These are phyloP conservation scores for Aspergillus mulundensis DNA, from an alignment of 495 filamentous ascomycete genomes.

Conservation along the genomic window DNA sequence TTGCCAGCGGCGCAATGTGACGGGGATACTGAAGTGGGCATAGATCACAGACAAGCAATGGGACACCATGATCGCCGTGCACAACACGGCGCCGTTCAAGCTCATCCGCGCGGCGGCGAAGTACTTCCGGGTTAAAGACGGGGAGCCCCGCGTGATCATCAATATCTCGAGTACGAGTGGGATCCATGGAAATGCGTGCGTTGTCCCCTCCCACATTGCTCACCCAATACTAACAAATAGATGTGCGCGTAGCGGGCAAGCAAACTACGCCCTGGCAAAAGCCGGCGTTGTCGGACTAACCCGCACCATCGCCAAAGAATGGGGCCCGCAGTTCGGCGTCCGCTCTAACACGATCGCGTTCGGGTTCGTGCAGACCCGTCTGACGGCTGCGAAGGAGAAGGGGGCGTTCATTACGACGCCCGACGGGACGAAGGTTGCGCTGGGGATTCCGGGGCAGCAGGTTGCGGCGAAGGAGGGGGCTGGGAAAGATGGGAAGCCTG, in stretches of 20 bases:
- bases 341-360: slow-evolving; percentile 81
- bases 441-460: slow-evolving; percentile 68
- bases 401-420: slow-evolving; percentile 72
- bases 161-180: slow-evolving; percentile 79
- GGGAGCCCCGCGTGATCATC: slow-evolving; percentile 71
- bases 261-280: slow-evolving; percentile 81
- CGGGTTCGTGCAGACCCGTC: slow-evolving; percentile 69
- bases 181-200: slow-evolving; percentile 73
- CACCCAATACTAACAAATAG: neutral
- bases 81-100: slow-evolving; percentile 79
- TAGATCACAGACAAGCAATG: slow-evolving; percentile 88
- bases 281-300: slow-evolving; percentile 74
- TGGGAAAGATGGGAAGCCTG: slow-evolving; percentile 28
- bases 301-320: slow-evolving; percentile 88
- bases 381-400: slow-evolving; percentile 76
- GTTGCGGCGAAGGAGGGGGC: slow-evolving; percentile 35
- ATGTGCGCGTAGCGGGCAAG: slow-evolving; percentile 56
- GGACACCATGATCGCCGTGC: slow-evolving; percentile 77
- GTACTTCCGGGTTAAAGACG: slow-evolving; percentile 82
- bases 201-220: slow-evolving; percentile 2
- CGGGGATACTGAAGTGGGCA: too few relatives aligned
- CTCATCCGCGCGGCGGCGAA: slow-evolving; percentile 73
- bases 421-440: slow-evolving; percentile 69
- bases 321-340: slow-evolving; percentile 81
- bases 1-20: too few relatives aligned